phyloP scores from a whole-genome alignment of 2,329 filamentous ascomycete genomes.

The Fusarium lateritium region DNA sequence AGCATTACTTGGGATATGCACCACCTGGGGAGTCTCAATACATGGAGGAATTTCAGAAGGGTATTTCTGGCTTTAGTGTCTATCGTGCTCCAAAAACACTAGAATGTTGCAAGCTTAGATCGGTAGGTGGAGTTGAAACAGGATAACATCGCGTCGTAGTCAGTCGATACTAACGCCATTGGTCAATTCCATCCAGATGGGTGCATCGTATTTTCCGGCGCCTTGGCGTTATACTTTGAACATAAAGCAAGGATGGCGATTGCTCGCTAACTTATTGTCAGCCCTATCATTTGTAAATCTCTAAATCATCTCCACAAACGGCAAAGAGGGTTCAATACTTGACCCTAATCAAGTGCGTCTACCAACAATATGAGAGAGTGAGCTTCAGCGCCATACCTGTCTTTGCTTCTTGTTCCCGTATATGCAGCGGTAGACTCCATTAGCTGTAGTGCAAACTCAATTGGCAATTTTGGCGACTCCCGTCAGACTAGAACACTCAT shows the following conservation, averaged over 20 bases:
- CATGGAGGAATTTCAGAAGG: neutral
- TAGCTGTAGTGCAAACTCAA: neutral
- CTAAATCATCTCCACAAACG: neutral
- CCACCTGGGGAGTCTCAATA: too few species aligned
- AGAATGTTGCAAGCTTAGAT: neutral
- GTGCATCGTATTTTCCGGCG: constrained; percentile 24
- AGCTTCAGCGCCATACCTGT: neutral
- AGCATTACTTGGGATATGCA: too few species aligned
- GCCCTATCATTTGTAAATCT: neutral
- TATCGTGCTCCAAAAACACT: neutral
- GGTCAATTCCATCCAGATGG: neutral
- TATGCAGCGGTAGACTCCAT: neutral
- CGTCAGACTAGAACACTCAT: neutral
- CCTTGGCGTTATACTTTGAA: constrained; percentile 19
- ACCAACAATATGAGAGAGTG: neutral
- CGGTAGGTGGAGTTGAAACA: neutral
- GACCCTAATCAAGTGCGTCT: too few species aligned
- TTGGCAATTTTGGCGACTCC: neutral
- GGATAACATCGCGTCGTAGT: neutral
- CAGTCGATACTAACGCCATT: neutral
- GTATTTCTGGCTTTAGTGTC: neutral
- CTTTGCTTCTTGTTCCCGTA: neutral
- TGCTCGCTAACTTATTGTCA: neutral
- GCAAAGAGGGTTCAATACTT: too few species aligned
- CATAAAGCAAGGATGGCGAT: neutral